A percentile compares a stretch with the other conserved stretches of the same genome.
These are phyloP conservation scores for Exophiala bonariae DNA, from an alignment of 2,329 filamentous ascomycete species.

Conservation along the genomic window DNA sequence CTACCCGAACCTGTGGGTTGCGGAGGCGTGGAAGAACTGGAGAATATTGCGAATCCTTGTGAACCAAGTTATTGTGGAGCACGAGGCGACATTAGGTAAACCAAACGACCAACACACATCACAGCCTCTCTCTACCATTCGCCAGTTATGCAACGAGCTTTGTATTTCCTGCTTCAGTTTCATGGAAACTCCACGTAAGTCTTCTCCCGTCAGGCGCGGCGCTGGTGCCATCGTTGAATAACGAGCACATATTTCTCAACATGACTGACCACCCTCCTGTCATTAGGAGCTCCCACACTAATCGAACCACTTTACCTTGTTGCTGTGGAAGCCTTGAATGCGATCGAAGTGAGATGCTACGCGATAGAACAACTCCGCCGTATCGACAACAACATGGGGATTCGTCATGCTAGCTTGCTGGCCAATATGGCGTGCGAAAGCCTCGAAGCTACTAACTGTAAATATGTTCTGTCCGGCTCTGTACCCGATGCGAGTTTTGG, in stretches of 20 bases:
- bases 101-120: background rate
- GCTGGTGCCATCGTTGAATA: no score
- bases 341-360: background rate
- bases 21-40: constrained; percentile 19
- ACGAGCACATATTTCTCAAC: background rate
- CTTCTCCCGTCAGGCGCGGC: no score
- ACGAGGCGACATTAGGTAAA: background rate
- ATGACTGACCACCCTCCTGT: background rate
- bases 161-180: constrained; percentile 10
- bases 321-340: constrained; percentile 3
- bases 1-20: constrained; percentile 13
- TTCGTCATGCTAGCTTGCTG: constrained; percentile 8
- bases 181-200: constrained; percentile 8
- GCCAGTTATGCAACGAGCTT: constrained; percentile 8
- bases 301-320: constrained; percentile 12
- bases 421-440: constrained; percentile 5
- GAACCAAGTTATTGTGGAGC: constrained; percentile 9
- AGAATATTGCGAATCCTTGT: constrained; percentile 7
- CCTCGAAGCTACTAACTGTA: background rate
- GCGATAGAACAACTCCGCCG: constrained; percentile 9
- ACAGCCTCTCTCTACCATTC: background rate
- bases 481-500: no score
- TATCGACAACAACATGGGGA: constrained; percentile 6
- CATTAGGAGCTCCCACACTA: constrained; percentile 4
- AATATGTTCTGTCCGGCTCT: no score